Percentiles rank a stretch among this genome's conserved stretches.
Conservation (phyloP, 2,329 filamentous ascomycete genomes). For the Periconia sp. region DNA sequence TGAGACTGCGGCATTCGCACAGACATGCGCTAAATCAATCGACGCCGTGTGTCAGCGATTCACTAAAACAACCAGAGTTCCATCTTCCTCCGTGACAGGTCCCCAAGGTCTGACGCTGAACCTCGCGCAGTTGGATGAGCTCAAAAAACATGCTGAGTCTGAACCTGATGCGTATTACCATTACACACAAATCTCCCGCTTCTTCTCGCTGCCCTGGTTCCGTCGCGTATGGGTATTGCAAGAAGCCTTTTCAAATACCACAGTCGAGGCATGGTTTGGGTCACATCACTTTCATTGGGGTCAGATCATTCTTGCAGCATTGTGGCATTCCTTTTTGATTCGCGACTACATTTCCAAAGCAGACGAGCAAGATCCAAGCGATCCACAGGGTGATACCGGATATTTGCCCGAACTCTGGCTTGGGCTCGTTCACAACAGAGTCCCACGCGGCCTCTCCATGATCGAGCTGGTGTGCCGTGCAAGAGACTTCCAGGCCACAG, state of each 20-base stretch:
- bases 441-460: slow-evolving; percentile 8
- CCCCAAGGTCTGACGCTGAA: not conserved
- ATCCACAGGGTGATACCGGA: not conserved
- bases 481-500: slow-evolving; percentile 13
- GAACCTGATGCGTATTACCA: not conserved
- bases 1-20: slow-evolving; percentile 2
- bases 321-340: slow-evolving; percentile 11
- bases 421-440: slow-evolving; percentile 5
- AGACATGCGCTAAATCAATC: not conserved
- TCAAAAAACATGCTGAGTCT: not conserved
- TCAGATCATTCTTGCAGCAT: slow-evolving; percentile 8
- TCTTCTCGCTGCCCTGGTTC: slow-evolving; percentile 14
- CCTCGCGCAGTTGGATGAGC: not conserved
- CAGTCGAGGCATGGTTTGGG: slow-evolving; percentile 6
- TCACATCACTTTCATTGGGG: slow-evolving; percentile 5
- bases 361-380: not conserved
- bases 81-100: not conserved
- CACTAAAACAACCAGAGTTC: not conserved
- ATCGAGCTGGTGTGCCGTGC: slow-evolving; percentile 10
- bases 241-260: slow-evolving; percentile 9
- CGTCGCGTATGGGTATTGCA: slow-evolving; percentile 15
- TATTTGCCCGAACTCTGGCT: slow-evolving; percentile 13
- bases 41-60: not conserved
- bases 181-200: slow-evolving; percentile 4
- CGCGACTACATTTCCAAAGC: slow-evolving; percentile 5